Evolutionary conservation across 2,329 filamentous ascomycete species (phyloP), one percentile per base, ranked within the genome.

Genomic region (Calonectria hongkongensis): DNA sequence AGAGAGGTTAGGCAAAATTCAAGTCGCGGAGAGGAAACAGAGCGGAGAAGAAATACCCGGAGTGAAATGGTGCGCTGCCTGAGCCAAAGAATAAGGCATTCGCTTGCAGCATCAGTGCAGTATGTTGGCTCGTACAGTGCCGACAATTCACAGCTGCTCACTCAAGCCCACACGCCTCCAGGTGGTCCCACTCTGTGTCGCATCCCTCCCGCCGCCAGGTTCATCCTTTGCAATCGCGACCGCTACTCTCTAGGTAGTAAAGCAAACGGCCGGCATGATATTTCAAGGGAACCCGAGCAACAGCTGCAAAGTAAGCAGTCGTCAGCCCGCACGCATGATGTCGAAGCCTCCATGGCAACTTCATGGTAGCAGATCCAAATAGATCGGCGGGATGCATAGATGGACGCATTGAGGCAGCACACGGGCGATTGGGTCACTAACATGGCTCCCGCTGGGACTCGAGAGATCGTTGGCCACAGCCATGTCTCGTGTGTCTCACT

Each of bases 101-200:
- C 21, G 27, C 27, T 27, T 62, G 54, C 25, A 47, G 36, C 54
- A 51, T 43, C 68, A 30, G 65, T 21, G 50, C 65, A 47, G 33
- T 67, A 60, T 10, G 45, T 71, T 51, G 56, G 54, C 51, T 71
- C 45, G 36, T 71, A 67, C 69, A 71, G 69, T 71, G 69, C 54
- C 45, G 69, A 66, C 47, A 58, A 50, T 70, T 70, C 68, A 51
- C 15, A 21, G 41, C 21, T 21, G 43, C 30, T 39, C 54, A 60
- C 54, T 13, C 54, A 39, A 21, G 45, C 48, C 43, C 56, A 39
- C 47, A 45, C 56, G 25, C 27, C 66, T 69, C 25, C 58, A 33
- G 51, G 50, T 48, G 62, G 68, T 66, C 30, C 66, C 66, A 69
- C 66, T 27, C n/a, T 25, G 56, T 43, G 45, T 48, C 47, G 58